Evolutionary conservation across 1,284 basidiomycete species (phyloP), one percentile per base, ranked within the genome.

Genomic region (Ceratobasidium sp.): DNA sequence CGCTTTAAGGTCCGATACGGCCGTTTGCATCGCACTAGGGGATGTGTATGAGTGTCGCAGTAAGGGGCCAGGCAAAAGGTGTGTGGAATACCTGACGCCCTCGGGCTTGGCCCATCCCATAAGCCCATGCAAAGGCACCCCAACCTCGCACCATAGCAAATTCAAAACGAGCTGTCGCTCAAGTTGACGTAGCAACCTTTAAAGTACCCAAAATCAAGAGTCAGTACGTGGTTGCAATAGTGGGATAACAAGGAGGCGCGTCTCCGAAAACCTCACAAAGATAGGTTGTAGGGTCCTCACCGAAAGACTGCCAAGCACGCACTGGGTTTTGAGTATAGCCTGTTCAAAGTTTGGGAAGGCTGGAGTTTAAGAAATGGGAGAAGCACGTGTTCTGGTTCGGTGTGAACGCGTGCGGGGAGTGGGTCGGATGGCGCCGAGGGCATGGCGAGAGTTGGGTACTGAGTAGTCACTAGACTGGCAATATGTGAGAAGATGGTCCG

Each of bases 261-360:
- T 37, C 37, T 2, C 37, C 37, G 37, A 37, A 37, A 29, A 70
- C 25, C 62, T 77, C 34, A 51, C 62, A 52, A 61, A 54, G 5
- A 37, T 37, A 37, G 37, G 4, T 2, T 37, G 37, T 8, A 37
- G 37, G 37, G 69, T 22, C 64, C 81, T 81, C 79, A 95, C 95
- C 96, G 91, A 83, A 98, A 96, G 83, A 99, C 92, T 57, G 96
- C 95, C 44, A 99, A 89, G 85, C 96, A 98, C 83, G 95, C 93
- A 1, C 96, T 97, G 25, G 97, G 96, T 22, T 91, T 90, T 81
- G 92, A 89, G 83, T 98, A 99, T 65, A 99, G 87, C 64, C 95
- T 89, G 65, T 90, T 93, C 76, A 97, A 87, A 52, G 94, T 93
- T 66, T 89, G 92, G 81, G 95, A 92, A 0, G 95, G 93, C 81